A percentile compares a stretch with the other conserved stretches of the same genome.
Evolutionary conservation across 164 flowering plant species (phyloP).

Genomic region (Aristolochia contorta): DNA sequence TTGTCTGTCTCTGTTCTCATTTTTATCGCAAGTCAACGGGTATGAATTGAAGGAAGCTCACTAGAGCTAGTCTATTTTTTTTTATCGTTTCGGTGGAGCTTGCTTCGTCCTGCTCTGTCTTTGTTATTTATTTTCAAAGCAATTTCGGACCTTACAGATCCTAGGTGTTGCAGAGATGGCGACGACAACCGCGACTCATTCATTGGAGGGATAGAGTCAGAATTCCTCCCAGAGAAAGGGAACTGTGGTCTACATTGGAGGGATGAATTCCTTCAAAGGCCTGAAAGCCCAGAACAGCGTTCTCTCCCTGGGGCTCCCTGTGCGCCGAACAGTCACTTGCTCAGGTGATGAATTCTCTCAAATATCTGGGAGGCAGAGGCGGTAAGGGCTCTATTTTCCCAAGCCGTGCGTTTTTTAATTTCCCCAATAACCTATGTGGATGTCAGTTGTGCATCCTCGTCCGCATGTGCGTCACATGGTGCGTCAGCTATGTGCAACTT

Average conservation of each 20-base stretch:
- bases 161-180: conserved; percentile 24
- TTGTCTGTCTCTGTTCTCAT: too few species aligned
- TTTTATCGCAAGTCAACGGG: too few species aligned
- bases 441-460: too few species aligned
- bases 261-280: conserved; percentile 61
- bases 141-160: neutral
- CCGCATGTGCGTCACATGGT: too few species aligned
- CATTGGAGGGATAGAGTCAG: conserved; percentile 13
- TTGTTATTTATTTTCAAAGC: neutral
- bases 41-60: neutral
- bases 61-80: neutral
- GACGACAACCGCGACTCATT: conserved; percentile 26
- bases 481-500: too few species aligned
- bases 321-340: conserved; percentile 47
- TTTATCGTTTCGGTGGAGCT: neutral
- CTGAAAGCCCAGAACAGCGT: conserved; percentile 54
- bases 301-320: conserved; percentile 38
- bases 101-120: too few species aligned
- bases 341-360: conserved; percentile 44
- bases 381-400: too few species aligned
- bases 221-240: conserved; percentile 14
- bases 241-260: conserved; percentile 34
- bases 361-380: conserved; percentile 17
- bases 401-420: too few species aligned
- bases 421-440: too few species aligned